phyloP scores from a whole-genome alignment of 2,329 filamentous ascomycete genomes.

The Ophiognomonia clavigignenti-juglandacearum region DNA sequence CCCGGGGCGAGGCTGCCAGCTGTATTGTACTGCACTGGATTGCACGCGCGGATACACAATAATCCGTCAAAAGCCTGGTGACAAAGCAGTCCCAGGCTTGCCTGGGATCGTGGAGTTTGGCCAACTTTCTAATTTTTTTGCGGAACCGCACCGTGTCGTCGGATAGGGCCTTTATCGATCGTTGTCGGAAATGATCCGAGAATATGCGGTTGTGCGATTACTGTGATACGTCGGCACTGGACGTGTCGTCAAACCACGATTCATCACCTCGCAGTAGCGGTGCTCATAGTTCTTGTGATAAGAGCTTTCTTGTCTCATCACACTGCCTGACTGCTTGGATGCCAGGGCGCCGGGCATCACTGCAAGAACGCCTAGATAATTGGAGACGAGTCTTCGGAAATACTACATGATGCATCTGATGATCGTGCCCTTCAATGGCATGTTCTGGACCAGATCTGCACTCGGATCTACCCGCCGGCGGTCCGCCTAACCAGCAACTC shows the following conservation, averaged over 20 bases:
- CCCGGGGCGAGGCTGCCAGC: no score
- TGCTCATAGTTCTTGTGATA: no score
- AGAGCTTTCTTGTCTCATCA: no score
- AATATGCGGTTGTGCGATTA: background rate
- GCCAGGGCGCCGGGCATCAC: background rate
- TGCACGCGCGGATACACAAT: background rate
- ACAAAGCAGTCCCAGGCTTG: background rate
- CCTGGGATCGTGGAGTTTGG: background rate
- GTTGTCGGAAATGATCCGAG: constrained; percentile 13
- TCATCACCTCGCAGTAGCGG: background rate
- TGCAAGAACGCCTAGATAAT: background rate
- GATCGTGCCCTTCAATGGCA: constrained; percentile 13
- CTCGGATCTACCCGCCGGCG: constrained; percentile 16
- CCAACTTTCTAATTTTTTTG: background rate
- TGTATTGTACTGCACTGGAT: no score
- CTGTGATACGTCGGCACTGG: constrained; percentile 4
- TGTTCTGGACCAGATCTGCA: constrained; percentile 4
- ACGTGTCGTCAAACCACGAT: background rate
- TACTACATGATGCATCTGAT: constrained; percentile 11
- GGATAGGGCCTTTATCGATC: background rate
- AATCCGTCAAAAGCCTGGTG: background rate
- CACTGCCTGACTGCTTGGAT: background rate
- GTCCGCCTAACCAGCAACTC: background rate
- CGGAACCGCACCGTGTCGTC: background rate
- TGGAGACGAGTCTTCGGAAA: constrained; percentile 11